Evolutionary conservation across 192 early-diverging fungal species (phyloP).

Genomic region (Coemansia sp.): DNA sequence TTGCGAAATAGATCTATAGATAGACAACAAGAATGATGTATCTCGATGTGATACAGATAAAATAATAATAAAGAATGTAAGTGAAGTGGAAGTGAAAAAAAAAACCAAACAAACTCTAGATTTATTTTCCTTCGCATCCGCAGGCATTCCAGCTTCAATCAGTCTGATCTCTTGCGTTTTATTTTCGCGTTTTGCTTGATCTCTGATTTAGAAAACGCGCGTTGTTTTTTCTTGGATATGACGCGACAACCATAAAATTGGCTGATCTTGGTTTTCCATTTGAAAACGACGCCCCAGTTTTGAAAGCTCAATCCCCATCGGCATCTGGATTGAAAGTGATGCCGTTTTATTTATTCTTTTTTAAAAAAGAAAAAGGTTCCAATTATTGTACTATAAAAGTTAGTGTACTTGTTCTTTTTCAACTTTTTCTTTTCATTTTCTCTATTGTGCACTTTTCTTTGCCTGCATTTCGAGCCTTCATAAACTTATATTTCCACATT

Average conservation of each 20-base stretch:
- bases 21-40: neutral
- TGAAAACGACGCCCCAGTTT: too few relatives aligned
- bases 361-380: neutral
- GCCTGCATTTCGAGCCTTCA: too few relatives aligned
- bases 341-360: neutral
- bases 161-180: neutral
- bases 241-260: too few relatives aligned
- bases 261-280: too few relatives aligned
- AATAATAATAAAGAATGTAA: neutral
- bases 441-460: too few relatives aligned
- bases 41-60: neutral
- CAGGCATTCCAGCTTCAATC: neutral
- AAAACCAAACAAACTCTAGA: neutral
- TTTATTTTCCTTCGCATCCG: neutral
- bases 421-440: neutral
- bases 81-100: neutral
- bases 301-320: too few relatives aligned
- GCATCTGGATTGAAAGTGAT: too few relatives aligned
- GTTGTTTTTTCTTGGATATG: neutral
- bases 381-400: neutral
- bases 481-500: too few relatives aligned
- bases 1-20: neutral
- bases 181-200: slow-evolving; percentile 3
- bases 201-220: neutral
- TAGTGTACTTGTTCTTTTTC: neutral